Conservation (phyloP, 2,329 filamentous ascomycete genomes). For the Epichloe gansuensis region DNA sequence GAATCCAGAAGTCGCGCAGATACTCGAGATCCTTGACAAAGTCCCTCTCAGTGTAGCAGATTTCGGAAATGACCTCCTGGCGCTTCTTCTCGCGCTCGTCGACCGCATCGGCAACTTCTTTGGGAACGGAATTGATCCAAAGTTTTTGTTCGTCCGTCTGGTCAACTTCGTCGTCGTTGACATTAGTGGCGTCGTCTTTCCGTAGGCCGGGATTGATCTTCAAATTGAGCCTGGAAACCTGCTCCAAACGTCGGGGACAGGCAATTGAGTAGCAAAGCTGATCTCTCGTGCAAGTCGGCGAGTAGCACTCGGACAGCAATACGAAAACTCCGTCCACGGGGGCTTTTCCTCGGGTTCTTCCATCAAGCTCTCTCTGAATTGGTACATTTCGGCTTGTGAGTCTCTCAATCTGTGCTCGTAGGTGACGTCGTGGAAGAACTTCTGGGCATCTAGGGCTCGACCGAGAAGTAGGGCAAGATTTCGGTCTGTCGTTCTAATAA, state of each 20-base stretch:
- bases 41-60: constrained; percentile 97
- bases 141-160: constrained; percentile 93
- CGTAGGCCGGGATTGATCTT: constrained; percentile 84
- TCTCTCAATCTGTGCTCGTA: constrained; percentile 94
- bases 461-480: constrained; percentile 87
- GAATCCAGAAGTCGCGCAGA: constrained; percentile 95
- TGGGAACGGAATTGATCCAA: constrained; percentile 97
- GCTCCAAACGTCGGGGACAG: constrained; percentile 83
- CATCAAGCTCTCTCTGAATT: constrained; percentile 86
- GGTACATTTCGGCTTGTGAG: constrained; percentile 89
- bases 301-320: constrained; percentile 92
- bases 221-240: constrained; percentile 86
- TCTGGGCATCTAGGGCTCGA: constrained; percentile 87
- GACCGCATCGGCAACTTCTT: constrained; percentile 84
- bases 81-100: constrained; percentile 91
- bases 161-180: constrained; percentile 69
- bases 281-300: constrained; percentile 89
- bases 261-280: constrained; percentile 97
- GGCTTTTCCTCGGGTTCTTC: constrained; percentile 65
- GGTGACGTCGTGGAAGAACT: constrained; percentile 98
- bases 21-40: constrained; percentile 99
- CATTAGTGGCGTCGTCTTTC: constrained; percentile 40
- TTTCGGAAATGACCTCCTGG: constrained; percentile 94
- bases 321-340: constrained; percentile 92
- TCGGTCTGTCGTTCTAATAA: constrained; percentile 92